Evolutionary conservation across 371 early-diverging fungal genomes (phyloP), one percentile per base, ranked within the genome.

Genomic region (Enteropsectra breve): DNA sequence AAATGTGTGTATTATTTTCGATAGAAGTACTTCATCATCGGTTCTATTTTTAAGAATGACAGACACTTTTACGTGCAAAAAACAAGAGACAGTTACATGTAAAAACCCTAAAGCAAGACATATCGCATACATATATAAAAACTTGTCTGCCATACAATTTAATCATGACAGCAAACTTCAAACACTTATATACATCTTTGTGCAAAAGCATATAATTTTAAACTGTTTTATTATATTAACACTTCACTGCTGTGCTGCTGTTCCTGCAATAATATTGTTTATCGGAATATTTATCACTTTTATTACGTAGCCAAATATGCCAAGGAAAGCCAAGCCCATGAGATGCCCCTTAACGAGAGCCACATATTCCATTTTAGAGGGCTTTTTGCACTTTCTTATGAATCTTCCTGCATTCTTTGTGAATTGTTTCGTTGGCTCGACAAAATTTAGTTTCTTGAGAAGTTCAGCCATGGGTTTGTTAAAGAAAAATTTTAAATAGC

Each of bases 281-380:
- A 79, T 79, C 1, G 75, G 75, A 47, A 79, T 79, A 54, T 79
- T 77, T 28, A 79, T 68, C 32, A 79, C 65, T 28, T 72, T 76
- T 34, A 79, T 70, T 15, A 52, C 53, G 64, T 79, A 79, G 50
- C 76, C 77, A 21, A 79, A 58, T 36, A 75, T 38, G 21, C 80
- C 78, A 1, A 80, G 46, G 48, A 75, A 37, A 15, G 57, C 45
- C 26, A 78, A 63, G 30, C 78, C 80, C 15, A 53, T 63, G 6
- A 55, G 50, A 40, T 80, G 73, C 4, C 58, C 59, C 29, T 59
- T 72, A 2, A 76, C 38, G 26, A 77, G 48, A 13, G 40, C 40
- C 5, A 58, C 13, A 37, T 67, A 73, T 61, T 78, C 68, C 36
- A 13, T 53, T n/a, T 30, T 53, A 29, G 24, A 53, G 4, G 78